Evolutionary conservation across 2,329 filamentous ascomycete species (phyloP).

Genomic region (Thielaviopsis punctulata): DNA sequence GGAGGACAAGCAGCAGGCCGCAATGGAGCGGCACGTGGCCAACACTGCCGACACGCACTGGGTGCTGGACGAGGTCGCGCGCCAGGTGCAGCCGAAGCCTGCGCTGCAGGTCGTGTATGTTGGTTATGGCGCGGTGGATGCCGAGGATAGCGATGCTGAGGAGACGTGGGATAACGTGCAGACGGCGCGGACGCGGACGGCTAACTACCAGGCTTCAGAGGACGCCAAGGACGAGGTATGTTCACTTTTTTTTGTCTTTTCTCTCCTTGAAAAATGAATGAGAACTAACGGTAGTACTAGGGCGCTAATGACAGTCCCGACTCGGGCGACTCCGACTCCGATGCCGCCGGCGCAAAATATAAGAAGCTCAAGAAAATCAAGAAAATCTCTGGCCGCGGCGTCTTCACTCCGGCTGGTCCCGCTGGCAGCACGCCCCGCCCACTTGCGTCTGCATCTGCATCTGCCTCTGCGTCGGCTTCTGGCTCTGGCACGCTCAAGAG

Average conservation of each 20-base stretch:
- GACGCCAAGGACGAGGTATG: slow-evolving; percentile 16
- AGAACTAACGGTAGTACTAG: slow-evolving; percentile 2
- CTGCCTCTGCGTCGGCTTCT: slow-evolving; percentile 9
- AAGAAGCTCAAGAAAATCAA: slow-evolving; percentile 10
- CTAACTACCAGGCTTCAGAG: slow-evolving; percentile 16
- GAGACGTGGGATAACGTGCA: slow-evolving; percentile 19
- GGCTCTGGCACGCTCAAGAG: slow-evolving; percentile 4
- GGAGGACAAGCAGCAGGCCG: slow-evolving; percentile 45
- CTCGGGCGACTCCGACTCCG: slow-evolving; percentile 9
- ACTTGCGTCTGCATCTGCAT: no score
- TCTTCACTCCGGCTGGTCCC: not conserved
- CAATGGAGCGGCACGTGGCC: slow-evolving; percentile 43
- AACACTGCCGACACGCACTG: slow-evolving; percentile 56
- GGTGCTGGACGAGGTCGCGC: slow-evolving; percentile 41
- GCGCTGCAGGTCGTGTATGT: slow-evolving; percentile 42
- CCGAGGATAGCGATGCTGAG: slow-evolving; percentile 15
- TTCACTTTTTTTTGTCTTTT: not conserved
- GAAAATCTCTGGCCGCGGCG: slow-evolving; percentile 8
- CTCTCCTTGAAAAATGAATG: not conserved
- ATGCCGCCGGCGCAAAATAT: slow-evolving; percentile 5
- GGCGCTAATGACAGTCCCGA: slow-evolving; percentile 13
- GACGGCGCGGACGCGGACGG: slow-evolving; percentile 21
- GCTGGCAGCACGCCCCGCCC: no score
- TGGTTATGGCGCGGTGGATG: slow-evolving; percentile 34
- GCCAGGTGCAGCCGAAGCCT: slow-evolving; percentile 19